phyloP scores from a whole-genome alignment of 1,284 basidiomycete genomes.

The Moniliella sp. region DNA sequence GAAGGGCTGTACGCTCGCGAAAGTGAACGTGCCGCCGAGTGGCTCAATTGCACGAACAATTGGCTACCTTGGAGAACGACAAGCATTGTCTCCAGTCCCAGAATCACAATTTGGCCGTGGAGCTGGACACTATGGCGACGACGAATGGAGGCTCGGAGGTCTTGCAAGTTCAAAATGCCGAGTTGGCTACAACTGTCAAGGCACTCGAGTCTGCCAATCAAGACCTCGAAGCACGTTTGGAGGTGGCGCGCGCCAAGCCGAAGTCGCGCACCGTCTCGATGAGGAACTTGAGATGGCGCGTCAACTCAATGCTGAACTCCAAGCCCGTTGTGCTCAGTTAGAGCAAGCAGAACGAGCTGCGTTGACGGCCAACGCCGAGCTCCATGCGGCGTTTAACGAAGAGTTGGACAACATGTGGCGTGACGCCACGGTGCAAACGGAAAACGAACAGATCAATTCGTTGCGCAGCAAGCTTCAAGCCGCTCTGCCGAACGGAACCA shows the following conservation, averaged over 20 bases:
- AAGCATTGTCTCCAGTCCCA: too few species aligned
- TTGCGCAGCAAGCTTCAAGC: slow-evolving; percentile 11
- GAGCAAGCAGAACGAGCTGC: slow-evolving; percentile 31
- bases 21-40: too few species aligned
- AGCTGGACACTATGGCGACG: too few species aligned
- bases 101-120: too few species aligned
- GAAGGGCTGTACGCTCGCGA: too few species aligned
- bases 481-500: slow-evolving; percentile 12
- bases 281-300: slow-evolving; percentile 12
- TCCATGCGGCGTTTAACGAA: slow-evolving; percentile 22
- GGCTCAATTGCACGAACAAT: too few species aligned
- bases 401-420: slow-evolving; percentile 27
- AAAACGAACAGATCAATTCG: slow-evolving; percentile 8
- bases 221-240: neutral
- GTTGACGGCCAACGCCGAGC: slow-evolving; percentile 1
- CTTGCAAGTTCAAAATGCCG: too few species aligned
- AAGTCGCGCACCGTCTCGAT: slow-evolving; percentile 8
- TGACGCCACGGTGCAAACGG: slow-evolving; percentile 15
- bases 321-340: slow-evolving; percentile 18
- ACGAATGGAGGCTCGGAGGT: too few species aligned
- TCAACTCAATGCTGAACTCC: slow-evolving; percentile 18
- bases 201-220: too few species aligned
- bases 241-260: slow-evolving; percentile 1
- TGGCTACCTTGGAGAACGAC: too few species aligned
- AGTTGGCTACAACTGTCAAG: too few species aligned